phyloP scores from a whole-genome alignment of 1,139 yeast genomes.

The Yamadazyma diospyri region DNA sequence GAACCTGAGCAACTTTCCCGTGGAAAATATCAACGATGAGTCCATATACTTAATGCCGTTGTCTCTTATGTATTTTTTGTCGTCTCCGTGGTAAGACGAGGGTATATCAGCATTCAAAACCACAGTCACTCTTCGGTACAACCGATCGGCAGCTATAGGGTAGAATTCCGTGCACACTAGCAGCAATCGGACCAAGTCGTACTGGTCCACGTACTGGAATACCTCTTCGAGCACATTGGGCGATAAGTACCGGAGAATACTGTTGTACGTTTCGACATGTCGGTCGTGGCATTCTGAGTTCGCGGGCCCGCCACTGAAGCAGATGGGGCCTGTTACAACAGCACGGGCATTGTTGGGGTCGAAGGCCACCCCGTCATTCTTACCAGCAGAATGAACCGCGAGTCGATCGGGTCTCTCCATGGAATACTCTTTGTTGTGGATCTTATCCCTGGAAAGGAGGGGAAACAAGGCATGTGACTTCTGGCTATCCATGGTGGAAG shows the following conservation, averaged over 20 bases:
- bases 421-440: no score
- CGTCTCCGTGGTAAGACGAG: conserved; percentile 16
- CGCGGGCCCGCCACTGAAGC: no score
- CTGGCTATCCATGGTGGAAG: no score
- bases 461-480: no score
- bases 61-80: conserved; percentile 21
- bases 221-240: conserved; percentile 11
- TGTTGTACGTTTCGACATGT: no score
- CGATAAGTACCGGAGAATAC: conserved; percentile 15
- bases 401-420: no score
- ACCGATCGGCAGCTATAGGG: conserved; percentile 21
- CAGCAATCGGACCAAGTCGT: conserved; percentile 27
- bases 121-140: conserved; percentile 33
- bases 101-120: conserved; percentile 31
- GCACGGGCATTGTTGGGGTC: no score
- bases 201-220: conserved; percentile 25
- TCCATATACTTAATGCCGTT: conserved; percentile 33
- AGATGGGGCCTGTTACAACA: no score
- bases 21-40: conserved; percentile 24
- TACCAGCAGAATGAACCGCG: no score
- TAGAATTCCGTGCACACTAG: conserved; percentile 23
- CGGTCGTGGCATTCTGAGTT: no score
- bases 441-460: no score
- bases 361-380: no score
- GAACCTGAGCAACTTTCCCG: conserved; percentile 20